A percentile compares a stretch with the other conserved stretches of the same genome.
Evolutionary conservation across 2,329 filamentous ascomycete genomes (phyloP).

Genomic region (Emmonsiellopsis sp.): DNA sequence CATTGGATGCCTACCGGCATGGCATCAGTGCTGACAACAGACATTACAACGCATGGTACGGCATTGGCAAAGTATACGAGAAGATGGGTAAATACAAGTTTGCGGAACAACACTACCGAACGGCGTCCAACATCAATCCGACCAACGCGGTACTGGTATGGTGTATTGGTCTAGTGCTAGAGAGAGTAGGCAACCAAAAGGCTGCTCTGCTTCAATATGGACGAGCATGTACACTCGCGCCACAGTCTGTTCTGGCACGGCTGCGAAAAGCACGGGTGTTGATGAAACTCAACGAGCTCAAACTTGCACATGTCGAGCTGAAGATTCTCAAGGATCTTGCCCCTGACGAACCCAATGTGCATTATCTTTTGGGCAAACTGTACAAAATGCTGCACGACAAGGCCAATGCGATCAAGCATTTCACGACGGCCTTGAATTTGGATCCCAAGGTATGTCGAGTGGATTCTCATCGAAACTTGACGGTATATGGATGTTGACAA

Average conservation of each 20-base stretch:
- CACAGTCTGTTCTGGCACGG: constrained; percentile 69
- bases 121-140: constrained; percentile 81
- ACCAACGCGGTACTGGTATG: constrained; percentile 88
- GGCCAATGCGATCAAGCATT: constrained; percentile 78
- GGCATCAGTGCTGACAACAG: constrained; percentile 78
- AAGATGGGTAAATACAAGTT: constrained; percentile 86
- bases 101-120: constrained; percentile 83
- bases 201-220: constrained; percentile 73
- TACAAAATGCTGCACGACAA: constrained; percentile 52
- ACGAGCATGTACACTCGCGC: constrained; percentile 72
- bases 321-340: constrained; percentile 83
- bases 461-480: constrained; percentile 1
- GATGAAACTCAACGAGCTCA: constrained; percentile 61
- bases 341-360: constrained; percentile 90
- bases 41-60: constrained; percentile 99
- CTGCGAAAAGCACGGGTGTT: constrained; percentile 89
- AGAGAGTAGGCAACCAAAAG: constrained; percentile 75
- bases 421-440: constrained; percentile 87
- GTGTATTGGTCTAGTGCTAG: constrained; percentile 81
- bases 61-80: constrained; percentile 70
- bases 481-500: constrained; percentile 11
- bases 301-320: constrained; percentile 70
- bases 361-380: constrained; percentile 72
- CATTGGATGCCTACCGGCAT: constrained; percentile 73
- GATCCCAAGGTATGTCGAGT: constrained; percentile 76